Conservation (phyloP, 805 yeast genomes). For the Hanseniaspora singularis region DNA sequence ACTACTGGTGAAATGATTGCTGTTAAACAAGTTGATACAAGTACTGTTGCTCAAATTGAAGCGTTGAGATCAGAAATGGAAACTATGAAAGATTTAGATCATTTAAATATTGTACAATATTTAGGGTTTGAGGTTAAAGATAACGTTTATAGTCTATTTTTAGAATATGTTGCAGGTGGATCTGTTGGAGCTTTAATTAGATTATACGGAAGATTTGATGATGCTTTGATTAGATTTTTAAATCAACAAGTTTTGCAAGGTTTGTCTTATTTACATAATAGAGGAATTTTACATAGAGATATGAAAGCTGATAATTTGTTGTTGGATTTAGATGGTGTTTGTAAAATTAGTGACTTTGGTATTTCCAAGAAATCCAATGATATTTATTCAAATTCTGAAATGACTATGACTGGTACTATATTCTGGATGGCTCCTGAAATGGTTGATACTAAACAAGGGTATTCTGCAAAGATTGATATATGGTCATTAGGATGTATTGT, state of each 20-base stretch:
- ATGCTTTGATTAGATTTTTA: slow-evolving; percentile 55
- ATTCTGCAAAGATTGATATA: slow-evolving; percentile 93
- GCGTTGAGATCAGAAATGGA: slow-evolving; percentile 85
- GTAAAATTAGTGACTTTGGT: slow-evolving; percentile 94
- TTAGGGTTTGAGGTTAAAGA: slow-evolving; percentile 76
- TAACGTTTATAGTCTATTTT: slow-evolving; percentile 67
- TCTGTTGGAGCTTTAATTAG: slow-evolving; percentile 79
- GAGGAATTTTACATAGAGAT: slow-evolving; percentile 85
- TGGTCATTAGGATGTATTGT: slow-evolving; percentile 98
- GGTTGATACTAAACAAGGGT: slow-evolving; percentile 83
- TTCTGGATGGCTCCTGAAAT: slow-evolving; percentile 99
- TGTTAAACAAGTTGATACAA: slow-evolving; percentile 75
- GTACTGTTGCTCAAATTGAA: slow-evolving; percentile 52
- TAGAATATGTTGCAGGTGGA: slow-evolving; percentile 97
- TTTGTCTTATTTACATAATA: slow-evolving; percentile 70
- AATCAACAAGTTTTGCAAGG: slow-evolving; percentile 76
- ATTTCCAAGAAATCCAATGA: slow-evolving; percentile 78
- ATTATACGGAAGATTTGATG: slow-evolving; percentile 76
- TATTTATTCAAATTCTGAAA: slow-evolving; percentile 82
- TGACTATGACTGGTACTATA: slow-evolving; percentile 98
- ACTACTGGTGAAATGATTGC: slow-evolving; percentile 99
- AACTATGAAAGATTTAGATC: slow-evolving; percentile 87
- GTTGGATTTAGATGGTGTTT: slow-evolving; percentile 80
- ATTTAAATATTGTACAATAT: slow-evolving; percentile 87
- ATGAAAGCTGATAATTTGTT: slow-evolving; percentile 86